Base-by-base conservation (phyloP, 352 stramenopile species). In the Elongisporangium anandrum region DNA sequence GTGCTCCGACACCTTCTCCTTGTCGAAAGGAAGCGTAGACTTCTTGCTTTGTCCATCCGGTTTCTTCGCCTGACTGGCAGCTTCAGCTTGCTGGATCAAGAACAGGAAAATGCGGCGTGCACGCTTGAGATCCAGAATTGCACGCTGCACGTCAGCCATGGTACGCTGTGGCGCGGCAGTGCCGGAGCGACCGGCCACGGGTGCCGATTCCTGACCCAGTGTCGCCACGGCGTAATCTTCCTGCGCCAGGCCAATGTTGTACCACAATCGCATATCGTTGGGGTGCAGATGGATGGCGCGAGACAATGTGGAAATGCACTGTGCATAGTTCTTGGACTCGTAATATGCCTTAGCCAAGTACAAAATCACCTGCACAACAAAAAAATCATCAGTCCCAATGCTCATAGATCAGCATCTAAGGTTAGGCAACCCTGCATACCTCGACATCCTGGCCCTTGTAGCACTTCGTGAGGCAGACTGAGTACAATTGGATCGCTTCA, bases 401-500 rank as follows among this genome's bases (percentile, higher is more conserved):
- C 2, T 48, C 24, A 17, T 19, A 29, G 17, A 17, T 4, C 9
- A 15, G 8, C 24, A 38, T 9, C 1, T 1, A 38, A 38, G 26
- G n/a, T n/a, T 38, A 38, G 12, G 34, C 13, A 45, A 17, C 34
- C 3, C 9, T 45, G 10, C 61, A 17, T 22, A 81, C 73, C 63
- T 92, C 79, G 3, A 95, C 63, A 55, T 96, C 87, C 48, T 95
- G 85, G 26, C 87, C 87, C 19, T 95, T 84, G 70, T 95, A 96
- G 57, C 90, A 96, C 71, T 96, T 96, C 60, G 63, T 90, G 41
- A 96, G 71, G 61, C 83, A 96, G 57, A 96, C 96, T 41, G 96
- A 95, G 67, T 98, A 99, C 56, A 98, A 87, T 72, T 98, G 93
- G 51, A 99, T 92, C 21, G 95, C 95, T 67, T 98, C 96, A 23